These are phyloP conservation scores for Stenocarpella maydis DNA, from an alignment of 2,329 filamentous ascomycete species.

Conservation along the genomic window DNA sequence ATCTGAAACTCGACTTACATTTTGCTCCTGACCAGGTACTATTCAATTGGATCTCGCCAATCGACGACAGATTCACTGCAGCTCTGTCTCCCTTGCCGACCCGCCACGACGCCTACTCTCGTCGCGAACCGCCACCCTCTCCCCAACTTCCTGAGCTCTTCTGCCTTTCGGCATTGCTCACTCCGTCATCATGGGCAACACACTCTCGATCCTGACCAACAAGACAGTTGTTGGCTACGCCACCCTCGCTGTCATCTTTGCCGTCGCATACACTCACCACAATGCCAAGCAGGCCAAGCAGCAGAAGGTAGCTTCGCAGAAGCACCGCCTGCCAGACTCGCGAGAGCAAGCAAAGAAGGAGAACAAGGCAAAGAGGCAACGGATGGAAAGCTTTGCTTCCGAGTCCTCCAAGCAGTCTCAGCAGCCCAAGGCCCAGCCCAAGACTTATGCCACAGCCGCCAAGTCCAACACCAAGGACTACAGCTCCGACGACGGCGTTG, in stretches of 20 bases:
- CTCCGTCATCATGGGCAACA: conserved; percentile 44
- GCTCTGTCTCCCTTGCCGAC: neutral
- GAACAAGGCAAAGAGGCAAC: conserved; percentile 50
- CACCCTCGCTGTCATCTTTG: conserved; percentile 40
- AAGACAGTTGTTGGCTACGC: conserved; percentile 44
- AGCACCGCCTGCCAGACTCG: conserved; percentile 43
- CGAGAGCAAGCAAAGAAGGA: conserved; percentile 48
- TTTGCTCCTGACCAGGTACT: neutral
- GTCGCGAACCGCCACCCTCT: neutral
- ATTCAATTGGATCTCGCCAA: conserved; percentile 3
- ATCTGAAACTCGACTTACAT: neutral
- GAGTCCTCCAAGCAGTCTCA: conserved; percentile 42
- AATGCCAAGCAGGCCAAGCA: conserved; percentile 40
- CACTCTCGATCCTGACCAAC: conserved; percentile 43
- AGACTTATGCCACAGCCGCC: conserved; percentile 41
- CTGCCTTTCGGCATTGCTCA: neutral
- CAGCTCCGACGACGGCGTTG: conserved; percentile 66
- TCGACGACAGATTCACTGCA: neutral
- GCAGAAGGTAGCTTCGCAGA: conserved; percentile 39
- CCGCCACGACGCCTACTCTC: neutral
- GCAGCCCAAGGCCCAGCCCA: conserved; percentile 49
- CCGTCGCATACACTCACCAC: conserved; percentile 37
- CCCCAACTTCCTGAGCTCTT: neutral
- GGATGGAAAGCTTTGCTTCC: conserved; percentile 51
- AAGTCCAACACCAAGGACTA: conserved; percentile 47